These are phyloP conservation scores for Scorias spongiosa DNA, from an alignment of 2,329 filamentous ascomycete genomes.

Conservation along the genomic window DNA sequence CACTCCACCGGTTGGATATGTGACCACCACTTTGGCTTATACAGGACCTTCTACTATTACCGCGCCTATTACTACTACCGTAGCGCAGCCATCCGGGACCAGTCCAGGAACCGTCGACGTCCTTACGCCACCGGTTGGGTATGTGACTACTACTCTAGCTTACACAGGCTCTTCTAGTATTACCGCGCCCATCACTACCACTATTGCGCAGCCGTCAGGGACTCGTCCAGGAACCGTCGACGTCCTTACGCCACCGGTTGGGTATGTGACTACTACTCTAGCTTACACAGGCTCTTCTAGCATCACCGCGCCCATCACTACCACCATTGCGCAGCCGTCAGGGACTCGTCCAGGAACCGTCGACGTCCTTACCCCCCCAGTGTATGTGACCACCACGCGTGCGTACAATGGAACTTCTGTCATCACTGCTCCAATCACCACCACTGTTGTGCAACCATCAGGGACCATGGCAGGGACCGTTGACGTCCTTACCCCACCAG, in stretches of 20 bases:
- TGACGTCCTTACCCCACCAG: not conserved
- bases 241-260: not conserved
- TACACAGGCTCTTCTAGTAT: slow-evolving; percentile 1
- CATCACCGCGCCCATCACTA: slow-evolving; percentile 4
- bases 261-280: not conserved
- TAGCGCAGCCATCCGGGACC: not conserved
- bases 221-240: slow-evolving; percentile 2
- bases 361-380: slow-evolving; percentile 2
- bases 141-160: slow-evolving; percentile 2
- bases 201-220: slow-evolving; percentile 1
- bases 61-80: slow-evolving; percentile 1
- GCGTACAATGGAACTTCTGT: not conserved
- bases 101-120: not conserved
- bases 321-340: slow-evolving; percentile 3
- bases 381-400: not conserved
- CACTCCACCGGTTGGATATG: not conserved
- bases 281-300: not conserved
- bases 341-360: slow-evolving; percentile 5
- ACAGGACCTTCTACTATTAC: not conserved
- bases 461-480: not conserved
- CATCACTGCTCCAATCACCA: not conserved
- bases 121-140: slow-evolving; percentile 1
- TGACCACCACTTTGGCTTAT: not conserved
- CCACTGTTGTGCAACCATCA: slow-evolving; percentile 1
- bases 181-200: slow-evolving; percentile 1